phyloP scores from a whole-genome alignment of 139 green algal species.

The Microglena sp. region DNA sequence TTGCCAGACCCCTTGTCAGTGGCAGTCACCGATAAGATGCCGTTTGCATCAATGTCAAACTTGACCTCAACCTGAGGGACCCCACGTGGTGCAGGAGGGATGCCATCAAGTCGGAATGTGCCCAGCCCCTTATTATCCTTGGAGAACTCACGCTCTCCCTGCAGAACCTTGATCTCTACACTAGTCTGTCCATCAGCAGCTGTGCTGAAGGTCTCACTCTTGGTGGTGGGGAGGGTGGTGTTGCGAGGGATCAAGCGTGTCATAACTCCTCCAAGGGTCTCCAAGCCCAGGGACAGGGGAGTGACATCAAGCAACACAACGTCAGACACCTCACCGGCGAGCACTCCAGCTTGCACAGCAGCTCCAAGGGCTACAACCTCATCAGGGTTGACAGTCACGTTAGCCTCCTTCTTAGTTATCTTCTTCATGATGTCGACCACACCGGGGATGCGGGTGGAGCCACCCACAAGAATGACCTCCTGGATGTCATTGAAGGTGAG shows the following conservation, averaged over 20 bases:
- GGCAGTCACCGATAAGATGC: slow-evolving; percentile 88
- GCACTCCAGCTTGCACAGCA: slow-evolving; percentile 79
- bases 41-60: slow-evolving; percentile 99
- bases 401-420: slow-evolving; percentile 86
- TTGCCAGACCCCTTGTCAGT: slow-evolving; percentile 93
- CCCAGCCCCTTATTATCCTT: slow-evolving; percentile 95
- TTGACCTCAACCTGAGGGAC: slow-evolving; percentile 95
- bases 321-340: slow-evolving; percentile 77
- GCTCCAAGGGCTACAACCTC: slow-evolving; percentile 97
- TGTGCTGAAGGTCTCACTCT: slow-evolving; percentile 94
- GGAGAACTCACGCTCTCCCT: slow-evolving; percentile 72
- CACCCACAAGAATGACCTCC: slow-evolving; percentile 92
- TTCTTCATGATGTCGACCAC: slow-evolving; percentile 86
- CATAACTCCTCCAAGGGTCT: slow-evolving; percentile 95
- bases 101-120: slow-evolving; percentile 93
- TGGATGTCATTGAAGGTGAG: slow-evolving; percentile 78
- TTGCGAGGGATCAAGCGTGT: slow-evolving; percentile 96
- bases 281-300: slow-evolving; percentile 89
- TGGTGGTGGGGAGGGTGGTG: slow-evolving; percentile 94
- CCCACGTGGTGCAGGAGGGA: slow-evolving; percentile 85
- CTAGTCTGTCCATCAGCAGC: slow-evolving; percentile 90
- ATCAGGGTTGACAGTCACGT: slow-evolving; percentile 97
- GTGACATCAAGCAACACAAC: slow-evolving; percentile 98
- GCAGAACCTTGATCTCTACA: slow-evolving; percentile 97
- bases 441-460: slow-evolving; percentile 93